Percentiles rank a stretch among this genome's conserved stretches.
phyloP scores from a whole-genome alignment of 176 grass and related monocot species.

The Oryza punctata region DNA sequence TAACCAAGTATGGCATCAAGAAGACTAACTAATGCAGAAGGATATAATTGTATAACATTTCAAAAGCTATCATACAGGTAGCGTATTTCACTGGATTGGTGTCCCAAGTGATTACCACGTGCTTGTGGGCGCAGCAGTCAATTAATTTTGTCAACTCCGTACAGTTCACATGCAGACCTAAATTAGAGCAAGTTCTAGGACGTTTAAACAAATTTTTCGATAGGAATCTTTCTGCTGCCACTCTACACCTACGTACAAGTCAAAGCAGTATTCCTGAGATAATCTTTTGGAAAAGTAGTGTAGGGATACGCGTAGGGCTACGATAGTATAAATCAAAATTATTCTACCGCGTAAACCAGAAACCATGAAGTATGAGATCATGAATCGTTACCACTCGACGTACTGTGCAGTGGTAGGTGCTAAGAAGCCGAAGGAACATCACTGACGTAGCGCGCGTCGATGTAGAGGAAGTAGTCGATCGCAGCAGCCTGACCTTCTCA shows the following conservation, averaged over 20 bases:
- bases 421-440: too few species aligned
- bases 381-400: too few species aligned
- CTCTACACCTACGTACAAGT: background rate
- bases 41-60: constrained; percentile 42
- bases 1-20: constrained; percentile 11
- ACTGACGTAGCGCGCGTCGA: too few species aligned
- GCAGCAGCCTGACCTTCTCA: too few species aligned
- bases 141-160: background rate
- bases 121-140: background rate
- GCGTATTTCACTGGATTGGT: constrained; percentile 18
- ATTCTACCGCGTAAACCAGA: too few species aligned
- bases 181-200: constrained; percentile 6
- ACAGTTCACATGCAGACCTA: constrained; percentile 12
- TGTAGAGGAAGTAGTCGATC: too few species aligned
- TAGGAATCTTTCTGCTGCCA: background rate
- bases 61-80: background rate
- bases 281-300: background rate
- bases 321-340: too few species aligned
- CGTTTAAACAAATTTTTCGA: background rate
- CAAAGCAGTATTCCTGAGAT: background rate
- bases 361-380: too few species aligned
- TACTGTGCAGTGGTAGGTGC: too few species aligned
- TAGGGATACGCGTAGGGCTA: too few species aligned
- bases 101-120: background rate
- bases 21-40: background rate